Evolutionary conservation across 2,329 filamentous ascomycete species (phyloP).

Genomic region (Fusarium subglutinans): DNA sequence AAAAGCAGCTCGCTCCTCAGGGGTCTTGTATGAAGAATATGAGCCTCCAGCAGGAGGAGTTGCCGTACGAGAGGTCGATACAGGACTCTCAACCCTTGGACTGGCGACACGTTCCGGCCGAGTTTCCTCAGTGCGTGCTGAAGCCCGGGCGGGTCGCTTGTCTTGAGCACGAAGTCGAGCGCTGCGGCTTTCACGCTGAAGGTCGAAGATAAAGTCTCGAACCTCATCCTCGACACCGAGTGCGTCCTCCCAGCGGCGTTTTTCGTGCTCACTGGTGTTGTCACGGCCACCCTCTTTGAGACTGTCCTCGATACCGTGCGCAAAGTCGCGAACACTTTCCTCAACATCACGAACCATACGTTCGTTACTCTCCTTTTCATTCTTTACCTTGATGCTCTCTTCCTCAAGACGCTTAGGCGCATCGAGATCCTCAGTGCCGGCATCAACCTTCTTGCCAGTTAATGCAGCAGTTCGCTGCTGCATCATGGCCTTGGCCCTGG

Average conservation of each 20-base stretch:
- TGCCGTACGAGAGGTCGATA: constrained; percentile 62
- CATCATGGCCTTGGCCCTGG: constrained; percentile 97
- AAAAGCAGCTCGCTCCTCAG: constrained; percentile 92
- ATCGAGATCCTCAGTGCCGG: constrained; percentile 75
- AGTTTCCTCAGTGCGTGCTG: constrained; percentile 54
- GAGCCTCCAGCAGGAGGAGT: constrained; percentile 65
- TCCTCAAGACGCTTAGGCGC: constrained; percentile 88
- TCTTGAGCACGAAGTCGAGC: constrained; percentile 73
- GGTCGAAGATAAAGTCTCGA: constrained; percentile 96
- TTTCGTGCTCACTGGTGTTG: constrained; percentile 86
- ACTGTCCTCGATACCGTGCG: constrained; percentile 83
- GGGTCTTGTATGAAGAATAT: constrained; percentile 86
- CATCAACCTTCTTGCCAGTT: constrained; percentile 81
- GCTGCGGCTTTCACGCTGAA: constrained; percentile 86
- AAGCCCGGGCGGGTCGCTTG: constrained; percentile 56
- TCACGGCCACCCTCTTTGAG: constrained; percentile 83
- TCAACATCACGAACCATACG: constrained; percentile 97
- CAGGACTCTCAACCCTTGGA: constrained; percentile 63
- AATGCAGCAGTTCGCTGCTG: constrained; percentile 94
- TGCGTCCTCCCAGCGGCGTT: constrained; percentile 93
- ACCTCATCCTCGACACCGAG: constrained; percentile 96
- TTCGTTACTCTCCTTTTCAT: constrained; percentile 93
- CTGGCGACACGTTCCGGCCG: constrained; percentile 51
- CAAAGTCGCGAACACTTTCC: constrained; percentile 91
- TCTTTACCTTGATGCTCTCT: constrained; percentile 81